Conservation (phyloP, 306 rosid genomes). For the Sicyos baderoa region DNA sequence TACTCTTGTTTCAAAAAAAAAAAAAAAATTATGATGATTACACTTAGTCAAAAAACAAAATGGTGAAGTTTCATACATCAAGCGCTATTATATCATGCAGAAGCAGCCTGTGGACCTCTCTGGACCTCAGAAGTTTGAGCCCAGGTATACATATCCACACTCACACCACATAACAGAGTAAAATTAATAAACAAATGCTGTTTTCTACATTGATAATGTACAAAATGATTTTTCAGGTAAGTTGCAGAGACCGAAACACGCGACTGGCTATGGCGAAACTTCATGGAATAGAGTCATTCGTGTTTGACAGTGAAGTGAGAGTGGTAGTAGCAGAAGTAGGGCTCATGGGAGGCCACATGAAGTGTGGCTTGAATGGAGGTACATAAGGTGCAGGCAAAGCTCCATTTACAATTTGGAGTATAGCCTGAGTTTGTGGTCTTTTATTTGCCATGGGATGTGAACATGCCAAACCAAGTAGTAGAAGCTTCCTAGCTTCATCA, state of each 20-base stretch:
- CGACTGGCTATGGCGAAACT: not conserved
- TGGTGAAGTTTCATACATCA: not conserved
- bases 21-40: too few species aligned
- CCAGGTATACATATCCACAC: not conserved
- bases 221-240: conserved; percentile 3
- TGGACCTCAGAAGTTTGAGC: not conserved
- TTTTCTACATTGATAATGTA: not conserved
- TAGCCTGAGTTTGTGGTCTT: conserved; percentile 35
- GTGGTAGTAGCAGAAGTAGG: not conserved
- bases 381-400: conserved; percentile 28
- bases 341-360: conserved; percentile 37
- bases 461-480: conserved; percentile 44
- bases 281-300: conserved; percentile 1
- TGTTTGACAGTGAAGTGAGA: conserved; percentile 9
- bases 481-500: conserved; percentile 36
- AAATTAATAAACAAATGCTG: too few species aligned
- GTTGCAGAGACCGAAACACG: not conserved
- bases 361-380: conserved; percentile 38
- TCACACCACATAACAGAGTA: too few species aligned
- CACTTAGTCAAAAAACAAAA: too few species aligned
- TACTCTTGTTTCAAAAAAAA: too few species aligned
- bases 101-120: not conserved
- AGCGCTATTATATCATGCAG: not conserved
- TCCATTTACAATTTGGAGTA: conserved; percentile 39
- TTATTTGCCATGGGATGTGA: conserved; percentile 34